Evolutionary conservation across 768 basidiomycete genomes (phyloP), one percentile per base, ranked within the genome.

Genomic region (Suillus plorans): DNA sequence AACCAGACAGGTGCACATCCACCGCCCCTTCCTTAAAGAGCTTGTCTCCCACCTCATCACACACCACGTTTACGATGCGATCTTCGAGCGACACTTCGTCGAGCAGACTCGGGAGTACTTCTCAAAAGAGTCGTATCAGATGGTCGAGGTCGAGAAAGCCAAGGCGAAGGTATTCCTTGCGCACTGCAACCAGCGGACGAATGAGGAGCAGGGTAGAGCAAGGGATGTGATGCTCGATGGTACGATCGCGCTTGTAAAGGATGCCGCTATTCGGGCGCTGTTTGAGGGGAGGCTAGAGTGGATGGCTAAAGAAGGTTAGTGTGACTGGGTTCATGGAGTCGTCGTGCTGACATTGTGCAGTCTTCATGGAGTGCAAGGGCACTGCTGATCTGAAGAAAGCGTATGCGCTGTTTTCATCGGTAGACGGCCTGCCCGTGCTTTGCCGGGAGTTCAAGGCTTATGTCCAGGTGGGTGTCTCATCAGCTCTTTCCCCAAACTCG

Each of bases 391-490:
- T 94, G 13, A 70, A 69, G 14, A 76, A 73, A 22, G 84, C 94
- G 80, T 90, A 92, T 72, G 70, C 73, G 1, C 78, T 90, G 7
- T 91, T 94, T 65, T 73, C 79, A 2, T 82, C 88, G 6, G 86
- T 92, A 0, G 78, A 79, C 34, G 83, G 82, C 0, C 73, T 85
- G 41, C 82, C 84, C 62, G 75, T 80, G 3, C 79, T 95, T 1
- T 81, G 84, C 61, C 76, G 75, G 3, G 85, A 89, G 9, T 93
- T 93, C 77, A 86, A 86, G 65, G 77, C 76, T 2, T 80, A 87
- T 64, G 77, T 93, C 53, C 82, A 85, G 77, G 92, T 89, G 62
- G 50, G 76, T 71, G 37, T 28, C 20, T 36, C 2, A 9, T 59
- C 41, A 20, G 28, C 47, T 44, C 36, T 8, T 50, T 4, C 70